These are phyloP conservation scores for Mycena vulgaris DNA, from an alignment of 768 basidiomycete genomes.

Conservation along the genomic window DNA sequence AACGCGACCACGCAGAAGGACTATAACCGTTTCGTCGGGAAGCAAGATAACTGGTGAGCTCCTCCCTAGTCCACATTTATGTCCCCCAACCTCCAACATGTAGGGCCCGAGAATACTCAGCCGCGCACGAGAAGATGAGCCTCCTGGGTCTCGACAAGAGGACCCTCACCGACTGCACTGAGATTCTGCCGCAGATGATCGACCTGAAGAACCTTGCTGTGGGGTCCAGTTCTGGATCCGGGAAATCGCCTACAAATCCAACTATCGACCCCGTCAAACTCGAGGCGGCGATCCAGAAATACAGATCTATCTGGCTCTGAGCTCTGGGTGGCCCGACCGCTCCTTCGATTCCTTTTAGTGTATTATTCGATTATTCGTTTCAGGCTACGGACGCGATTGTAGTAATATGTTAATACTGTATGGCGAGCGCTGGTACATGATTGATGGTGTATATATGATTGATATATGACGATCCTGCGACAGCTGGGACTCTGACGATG, in stretches of 20 bases:
- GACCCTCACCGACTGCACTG: slow-evolving; percentile 9
- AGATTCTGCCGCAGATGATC: slow-evolving; percentile 3
- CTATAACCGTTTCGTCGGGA: neutral
- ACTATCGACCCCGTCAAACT: slow-evolving; percentile 12
- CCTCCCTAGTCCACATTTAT: neutral
- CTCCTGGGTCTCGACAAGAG: neutral
- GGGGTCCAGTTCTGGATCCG: neutral
- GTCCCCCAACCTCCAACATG: neutral
- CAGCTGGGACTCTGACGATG: too few relatives aligned
- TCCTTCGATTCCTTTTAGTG: too few relatives aligned
- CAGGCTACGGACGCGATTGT: slow-evolving; percentile 4
- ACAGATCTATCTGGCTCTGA: slow-evolving; percentile 16
- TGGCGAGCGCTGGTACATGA: too few relatives aligned
- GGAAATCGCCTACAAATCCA: slow-evolving; percentile 4
- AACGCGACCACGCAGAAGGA: slow-evolving; percentile 6
- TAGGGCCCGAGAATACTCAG: neutral
- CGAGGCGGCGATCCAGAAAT: slow-evolving; percentile 3
- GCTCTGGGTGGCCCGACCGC: neutral
- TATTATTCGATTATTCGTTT: neutral
- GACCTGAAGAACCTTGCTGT: neutral
- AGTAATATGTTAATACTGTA: too few relatives aligned
- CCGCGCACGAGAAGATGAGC: slow-evolving; percentile 23
- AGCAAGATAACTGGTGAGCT: too few relatives aligned
- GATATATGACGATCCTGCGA: too few relatives aligned
- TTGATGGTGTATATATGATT: too few relatives aligned